Base-by-base conservation (phyloP, 163 green algal species). In the Scenedesmus sp. region DNA sequence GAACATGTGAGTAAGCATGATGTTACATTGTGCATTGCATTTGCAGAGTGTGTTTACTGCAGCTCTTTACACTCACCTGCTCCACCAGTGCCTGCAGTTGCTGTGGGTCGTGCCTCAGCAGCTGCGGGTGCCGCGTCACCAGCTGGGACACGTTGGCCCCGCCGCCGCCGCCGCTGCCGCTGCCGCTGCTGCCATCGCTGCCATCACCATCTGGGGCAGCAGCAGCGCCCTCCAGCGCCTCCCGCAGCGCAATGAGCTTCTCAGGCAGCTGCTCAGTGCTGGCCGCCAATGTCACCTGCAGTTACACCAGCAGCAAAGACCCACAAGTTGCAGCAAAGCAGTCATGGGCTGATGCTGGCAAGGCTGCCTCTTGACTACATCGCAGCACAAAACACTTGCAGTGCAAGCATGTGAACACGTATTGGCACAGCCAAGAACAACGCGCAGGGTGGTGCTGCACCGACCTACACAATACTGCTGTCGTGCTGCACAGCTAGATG, bases 81-180 rank as follows among this genome's bases (percentile, higher is more conserved):
- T 57, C 26, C 54, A 70, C 57, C 84, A 64, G 20, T 10, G 26
- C 86, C 76, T 52, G 20, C 52, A 90, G 56, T 34, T 86, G 64
- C 81, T 60, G 23, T 10, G 67, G 70, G 12, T 73, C 87, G 59
- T 85, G 87, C 23, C 52, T 67, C 52, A 84, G 52, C 54, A 90
- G 67, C 54, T 13, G 23, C 26, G 70, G 67, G 8, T 90, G 86
- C 54, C 55, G 60, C 55, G 66, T 67, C 54, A 90, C 86, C 86
- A 90, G 86, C 74, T 54, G 66, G 15, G 86, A 90, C 67, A 84
- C 86, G 23, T 84, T 84, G 9, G 54, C 86, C 2, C 23, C 70
- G 13, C 70, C 64, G 64, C 64, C 20, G 64, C 64, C 12, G 23
- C 70, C 20, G 23, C 70, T 79, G 70, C 18, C 34, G 67, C 67